phyloP scores from a whole-genome alignment of 2,329 filamentous ascomycete genomes.

The Paracorniculantispora psalliotae region DNA sequence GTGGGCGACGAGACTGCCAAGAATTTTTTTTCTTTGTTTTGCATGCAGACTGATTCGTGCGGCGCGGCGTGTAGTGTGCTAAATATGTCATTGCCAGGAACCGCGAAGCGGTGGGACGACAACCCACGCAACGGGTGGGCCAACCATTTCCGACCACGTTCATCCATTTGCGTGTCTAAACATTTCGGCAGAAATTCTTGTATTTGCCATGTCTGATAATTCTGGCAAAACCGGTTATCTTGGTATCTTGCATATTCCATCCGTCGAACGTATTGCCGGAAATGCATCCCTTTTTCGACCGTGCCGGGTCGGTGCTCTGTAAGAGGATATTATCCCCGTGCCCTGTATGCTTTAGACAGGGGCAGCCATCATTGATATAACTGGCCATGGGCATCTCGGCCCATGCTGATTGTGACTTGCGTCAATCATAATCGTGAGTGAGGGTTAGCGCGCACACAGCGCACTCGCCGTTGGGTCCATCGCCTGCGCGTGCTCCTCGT shows the following conservation, averaged over 20 bases:
- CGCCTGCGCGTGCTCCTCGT: conserved; percentile 17
- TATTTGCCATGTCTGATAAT: background rate
- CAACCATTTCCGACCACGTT: background rate
- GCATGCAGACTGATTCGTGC: background rate
- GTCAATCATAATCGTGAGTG: too few species aligned
- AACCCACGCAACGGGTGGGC: background rate
- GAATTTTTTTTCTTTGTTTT: background rate
- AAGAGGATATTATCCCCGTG: too few species aligned
- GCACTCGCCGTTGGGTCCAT: conserved; percentile 15
- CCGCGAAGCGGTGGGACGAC: too few species aligned
- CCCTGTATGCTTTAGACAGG: too few species aligned
- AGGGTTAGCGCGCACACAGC: conserved; percentile 15
- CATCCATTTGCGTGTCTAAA: background rate
- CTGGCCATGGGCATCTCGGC: too few species aligned
- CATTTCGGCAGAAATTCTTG: too few species aligned
- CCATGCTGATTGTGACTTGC: too few species aligned
- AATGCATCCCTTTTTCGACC: too few species aligned
- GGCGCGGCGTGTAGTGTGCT: background rate
- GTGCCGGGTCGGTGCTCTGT: too few species aligned
- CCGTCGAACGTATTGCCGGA: too few species aligned
- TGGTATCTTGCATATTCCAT: too few species aligned
- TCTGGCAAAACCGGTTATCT: background rate
- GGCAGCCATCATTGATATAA: too few species aligned
- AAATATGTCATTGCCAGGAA: background rate
- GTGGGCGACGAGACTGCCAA: background rate